These are phyloP conservation scores for Vigna radiata DNA, from an alignment of 306 rosid species.

Conservation along the genomic window DNA sequence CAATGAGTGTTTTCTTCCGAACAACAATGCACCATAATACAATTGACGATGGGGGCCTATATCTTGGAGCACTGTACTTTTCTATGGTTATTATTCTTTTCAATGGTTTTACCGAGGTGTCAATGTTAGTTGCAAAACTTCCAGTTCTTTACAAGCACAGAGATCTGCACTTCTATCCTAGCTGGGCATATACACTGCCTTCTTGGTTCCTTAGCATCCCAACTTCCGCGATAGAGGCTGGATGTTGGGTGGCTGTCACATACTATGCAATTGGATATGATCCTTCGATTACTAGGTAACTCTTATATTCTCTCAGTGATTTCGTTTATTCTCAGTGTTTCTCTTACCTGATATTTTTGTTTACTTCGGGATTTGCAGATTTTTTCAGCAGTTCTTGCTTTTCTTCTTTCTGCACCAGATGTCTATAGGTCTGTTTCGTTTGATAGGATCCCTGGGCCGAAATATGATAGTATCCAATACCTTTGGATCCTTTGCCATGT, in stretches of 20 bases:
- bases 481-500: slow-evolving; percentile 98
- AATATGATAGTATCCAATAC: slow-evolving; percentile 97
- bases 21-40: slow-evolving; percentile 88
- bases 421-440: slow-evolving; percentile 93
- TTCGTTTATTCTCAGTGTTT: slow-evolving; percentile 37
- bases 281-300: slow-evolving; percentile 83
- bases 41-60: slow-evolving; percentile 82
- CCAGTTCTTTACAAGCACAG: slow-evolving; percentile 98
- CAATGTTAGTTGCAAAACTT: slow-evolving; percentile 98
- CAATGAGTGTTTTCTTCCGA: slow-evolving; percentile 99
- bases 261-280: slow-evolving; percentile 93
- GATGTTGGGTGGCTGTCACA: slow-evolving; percentile 91
- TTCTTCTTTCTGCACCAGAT: slow-evolving; percentile 94
- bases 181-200: slow-evolving; percentile 95
- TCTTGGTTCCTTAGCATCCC: slow-evolving; percentile 92
- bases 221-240: slow-evolving; percentile 88
- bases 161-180: slow-evolving; percentile 94
- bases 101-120: slow-evolving; percentile 96
- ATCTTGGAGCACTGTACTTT: slow-evolving; percentile 96
- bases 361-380: slow-evolving; percentile 63
- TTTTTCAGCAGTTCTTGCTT: slow-evolving; percentile 77
- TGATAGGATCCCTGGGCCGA: slow-evolving; percentile 98
- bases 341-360: slow-evolving; percentile 40
- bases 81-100: slow-evolving; percentile 95
- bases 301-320: slow-evolving; percentile 40